Percentiles rank a stretch among this genome's conserved stretches.
phyloP scores from a whole-genome alignment of 2,329 filamentous ascomycete species.

The Ophiocordyceps sinensis region DNA sequence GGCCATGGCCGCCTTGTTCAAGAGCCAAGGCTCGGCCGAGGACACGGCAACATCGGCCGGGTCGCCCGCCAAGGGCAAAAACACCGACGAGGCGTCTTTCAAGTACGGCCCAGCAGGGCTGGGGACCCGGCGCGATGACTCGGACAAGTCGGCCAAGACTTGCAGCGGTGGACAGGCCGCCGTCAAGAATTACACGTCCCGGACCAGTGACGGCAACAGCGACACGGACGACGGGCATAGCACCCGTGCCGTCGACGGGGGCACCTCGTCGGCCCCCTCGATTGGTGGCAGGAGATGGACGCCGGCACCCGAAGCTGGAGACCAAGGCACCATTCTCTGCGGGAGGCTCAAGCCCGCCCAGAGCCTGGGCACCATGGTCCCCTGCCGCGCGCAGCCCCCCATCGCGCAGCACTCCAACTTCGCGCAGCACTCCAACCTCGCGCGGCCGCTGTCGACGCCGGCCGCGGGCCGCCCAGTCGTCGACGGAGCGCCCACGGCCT shows the following conservation, averaged over 20 bases:
- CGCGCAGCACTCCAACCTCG: constrained; percentile 19
- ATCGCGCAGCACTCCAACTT: constrained; percentile 23
- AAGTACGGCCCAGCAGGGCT: no score
- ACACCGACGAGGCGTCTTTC: neutral
- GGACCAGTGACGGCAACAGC: no score
- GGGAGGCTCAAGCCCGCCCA: constrained; percentile 8
- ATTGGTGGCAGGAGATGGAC: neutral
- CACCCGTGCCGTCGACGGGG: no score
- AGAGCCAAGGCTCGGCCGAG: constrained; percentile 14
- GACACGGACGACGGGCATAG: no score
- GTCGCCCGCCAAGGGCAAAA: neutral
- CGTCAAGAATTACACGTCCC: no score
- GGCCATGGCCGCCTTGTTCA: constrained; percentile 38
- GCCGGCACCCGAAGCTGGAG: neutral
- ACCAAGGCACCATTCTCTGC: neutral
- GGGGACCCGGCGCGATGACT: no score
- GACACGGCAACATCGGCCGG: neutral
- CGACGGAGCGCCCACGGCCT: neutral
- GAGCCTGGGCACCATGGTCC: constrained; percentile 23
- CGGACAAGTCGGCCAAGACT: no score
- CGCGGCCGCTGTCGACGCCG: constrained; percentile 17
- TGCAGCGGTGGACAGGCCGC: no score
- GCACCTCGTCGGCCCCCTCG: neutral
- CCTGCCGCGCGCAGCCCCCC: constrained; percentile 20
- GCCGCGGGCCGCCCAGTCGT: neutral